Percentiles rank a stretch among this genome's conserved stretches.
Conservation (phyloP, 306 rosid genomes). For the Quercus cerris region DNA sequence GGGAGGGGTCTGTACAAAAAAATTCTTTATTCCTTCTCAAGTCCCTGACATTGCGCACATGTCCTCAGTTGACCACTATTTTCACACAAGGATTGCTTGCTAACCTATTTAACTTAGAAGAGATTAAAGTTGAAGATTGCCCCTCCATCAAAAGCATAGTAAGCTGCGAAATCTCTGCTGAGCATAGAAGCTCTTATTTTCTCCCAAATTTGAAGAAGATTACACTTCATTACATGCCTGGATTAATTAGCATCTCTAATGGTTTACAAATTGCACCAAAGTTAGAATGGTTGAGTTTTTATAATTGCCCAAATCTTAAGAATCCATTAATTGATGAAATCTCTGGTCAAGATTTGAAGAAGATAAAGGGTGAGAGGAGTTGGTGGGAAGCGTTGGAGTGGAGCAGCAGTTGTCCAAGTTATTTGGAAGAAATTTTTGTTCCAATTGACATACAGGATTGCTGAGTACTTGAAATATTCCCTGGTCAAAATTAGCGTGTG, state of each 20-base stretch:
- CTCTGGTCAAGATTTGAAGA: neutral
- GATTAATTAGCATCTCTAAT: constrained; percentile 9
- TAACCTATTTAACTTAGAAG: neutral
- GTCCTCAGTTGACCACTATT: constrained; percentile 20
- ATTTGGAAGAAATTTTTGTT: neutral
- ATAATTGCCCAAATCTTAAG: constrained; percentile 17
- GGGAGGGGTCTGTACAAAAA: neutral
- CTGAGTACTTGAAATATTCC: neutral
- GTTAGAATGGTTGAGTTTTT: constrained; percentile 3
- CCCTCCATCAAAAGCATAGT: constrained; percentile 10
- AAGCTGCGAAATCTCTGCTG: neutral
- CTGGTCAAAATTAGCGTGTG: neutral
- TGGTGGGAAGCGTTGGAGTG: constrained; percentile 22
- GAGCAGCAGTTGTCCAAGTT: neutral
- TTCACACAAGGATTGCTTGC: neutral
- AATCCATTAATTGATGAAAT: neutral
- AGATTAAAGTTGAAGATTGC: constrained; percentile 9
- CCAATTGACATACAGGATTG: neutral
- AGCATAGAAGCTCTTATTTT: neutral
- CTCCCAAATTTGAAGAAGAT: constrained; percentile 4
- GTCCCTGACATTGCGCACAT: constrained; percentile 18
- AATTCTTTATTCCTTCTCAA: neutral
- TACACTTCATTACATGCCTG: constrained; percentile 4
- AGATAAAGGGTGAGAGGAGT: constrained; percentile 12
- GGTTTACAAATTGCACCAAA: neutral